Conservation (phyloP, 1,284 basidiomycete genomes). For the Fomitopsis schrenkii region DNA sequence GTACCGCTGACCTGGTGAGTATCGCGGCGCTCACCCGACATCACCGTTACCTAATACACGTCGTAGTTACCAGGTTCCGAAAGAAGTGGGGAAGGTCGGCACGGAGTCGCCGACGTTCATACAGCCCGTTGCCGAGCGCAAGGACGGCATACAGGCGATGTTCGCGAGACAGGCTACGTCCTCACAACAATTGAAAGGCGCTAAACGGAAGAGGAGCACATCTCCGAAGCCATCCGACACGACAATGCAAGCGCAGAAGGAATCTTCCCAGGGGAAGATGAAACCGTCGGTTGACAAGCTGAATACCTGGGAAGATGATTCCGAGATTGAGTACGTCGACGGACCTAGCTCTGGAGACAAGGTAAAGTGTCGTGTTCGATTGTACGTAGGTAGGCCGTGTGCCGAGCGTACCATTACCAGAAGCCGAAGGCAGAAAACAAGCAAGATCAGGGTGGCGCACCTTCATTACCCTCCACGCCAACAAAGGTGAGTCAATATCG, state of each 20-base stretch:
- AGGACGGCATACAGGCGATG: conserved; percentile 88
- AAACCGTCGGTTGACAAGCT: conserved; percentile 12
- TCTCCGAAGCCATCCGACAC: conserved; percentile 7
- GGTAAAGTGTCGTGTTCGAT: not conserved
- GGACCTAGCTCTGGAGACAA: not conserved
- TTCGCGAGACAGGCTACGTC: conserved; percentile 59
- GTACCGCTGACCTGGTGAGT: conserved; percentile 68
- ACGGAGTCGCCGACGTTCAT: conserved; percentile 81
- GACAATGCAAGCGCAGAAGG: conserved; percentile 1
- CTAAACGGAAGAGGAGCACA: conserved; percentile 14
- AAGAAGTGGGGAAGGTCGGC: conserved; percentile 90
- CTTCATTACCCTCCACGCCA: not conserved
- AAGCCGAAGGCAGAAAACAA: not conserved
- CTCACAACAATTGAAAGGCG: not conserved
- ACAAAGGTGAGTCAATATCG: not conserved
- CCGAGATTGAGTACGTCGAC: conserved; percentile 22
- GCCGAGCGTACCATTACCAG: not conserved
- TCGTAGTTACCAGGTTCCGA: conserved; percentile 79
- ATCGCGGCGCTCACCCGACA: not conserved
- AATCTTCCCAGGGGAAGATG: not conserved
- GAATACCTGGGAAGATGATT: conserved; percentile 21
- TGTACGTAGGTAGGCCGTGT: not conserved
- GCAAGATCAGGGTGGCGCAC: not conserved
- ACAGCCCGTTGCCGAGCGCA: conserved; percentile 72
- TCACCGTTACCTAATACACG: not conserved